A percentile compares a stretch with the other conserved stretches of the same genome.
Conservation (phyloP, 371 early-diverging fungal species). For the Apophysomyces elegans region DNA sequence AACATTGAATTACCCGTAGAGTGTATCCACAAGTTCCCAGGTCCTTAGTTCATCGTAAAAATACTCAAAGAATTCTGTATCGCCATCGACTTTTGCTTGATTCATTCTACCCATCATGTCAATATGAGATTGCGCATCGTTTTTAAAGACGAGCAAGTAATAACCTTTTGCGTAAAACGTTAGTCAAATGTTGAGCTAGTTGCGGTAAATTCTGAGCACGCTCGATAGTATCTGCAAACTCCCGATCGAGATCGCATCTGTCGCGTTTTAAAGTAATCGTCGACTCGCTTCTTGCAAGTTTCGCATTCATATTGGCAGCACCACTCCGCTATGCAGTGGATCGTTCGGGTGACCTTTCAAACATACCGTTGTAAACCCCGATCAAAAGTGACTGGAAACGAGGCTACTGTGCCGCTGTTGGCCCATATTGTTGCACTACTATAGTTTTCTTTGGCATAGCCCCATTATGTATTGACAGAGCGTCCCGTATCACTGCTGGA, state of each 20-base stretch:
- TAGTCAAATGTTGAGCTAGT: background rate
- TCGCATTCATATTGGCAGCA: too few species aligned
- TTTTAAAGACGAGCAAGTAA: background rate
- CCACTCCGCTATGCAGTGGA: too few species aligned
- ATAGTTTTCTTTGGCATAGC: too few species aligned
- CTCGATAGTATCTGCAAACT: background rate
- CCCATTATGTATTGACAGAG: too few species aligned
- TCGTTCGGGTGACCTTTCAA: too few species aligned
- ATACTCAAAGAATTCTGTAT: background rate
- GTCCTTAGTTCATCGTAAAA: background rate
- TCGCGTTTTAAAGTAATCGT: too few species aligned
- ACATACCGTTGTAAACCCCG: too few species aligned
- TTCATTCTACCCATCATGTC: background rate
- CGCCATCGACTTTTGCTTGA: background rate
- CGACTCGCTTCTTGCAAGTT: too few species aligned
- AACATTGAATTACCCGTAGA: background rate
- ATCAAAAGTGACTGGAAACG: too few species aligned
- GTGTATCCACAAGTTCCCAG: background rate
- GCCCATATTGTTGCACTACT: too few species aligned
- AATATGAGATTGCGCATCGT: background rate
- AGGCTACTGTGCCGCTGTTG: too few species aligned
- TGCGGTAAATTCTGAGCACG: background rate
- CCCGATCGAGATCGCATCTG: background rate
- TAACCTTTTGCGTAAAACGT: background rate
- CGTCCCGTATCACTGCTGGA: too few species aligned